Base-by-base conservation (phyloP, 768 basidiomycete species). In the Pholiota molesta region DNA sequence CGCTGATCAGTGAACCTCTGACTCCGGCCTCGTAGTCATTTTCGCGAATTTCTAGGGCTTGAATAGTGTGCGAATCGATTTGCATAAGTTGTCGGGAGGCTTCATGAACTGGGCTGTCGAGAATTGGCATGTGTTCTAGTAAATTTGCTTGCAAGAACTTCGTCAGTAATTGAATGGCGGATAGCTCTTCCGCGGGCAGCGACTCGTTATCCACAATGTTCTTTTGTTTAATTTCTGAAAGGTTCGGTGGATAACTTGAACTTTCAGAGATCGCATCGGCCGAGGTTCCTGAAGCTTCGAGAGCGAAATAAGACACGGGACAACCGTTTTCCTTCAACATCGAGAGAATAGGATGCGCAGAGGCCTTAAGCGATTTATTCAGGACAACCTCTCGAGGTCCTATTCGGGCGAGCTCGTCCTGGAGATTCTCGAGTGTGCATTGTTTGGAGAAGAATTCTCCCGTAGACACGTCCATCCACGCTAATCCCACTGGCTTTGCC, bases 391-490 rank as follows among this genome's bases (percentile, higher is more conserved):
- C 95, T 55, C 84, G 85, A 5, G 96, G 96, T 33, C 76, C 77
- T 47, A 97, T 90, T 21, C 94, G 86, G 8, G 87, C 87, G 26
- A 99, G 78, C 63, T 97, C 91, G 68, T 97, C 94, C 57, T 86
- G 85, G 31, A 99, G 74, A 42, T 72, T 77, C 23, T 85, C 84
- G 16, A 81, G 52, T 2, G 78, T 73, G 11, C 85, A 81, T 6
- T 74, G 72, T 65, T 92, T 92, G 11, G 91, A 89, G 73, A 91
- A 95, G 73, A 97, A 94, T 70, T 97, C 95, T 62, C 94, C 94
- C 0, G 95, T 97, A 14, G 96, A 95, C 17, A 97, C 86, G 71
- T 99, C 96, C 26, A 93, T 94, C 90, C 95, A 98, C 6, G 95
- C 95, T 42, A 99, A 77, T 1, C 93, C 94, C n/a, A 86, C 61